Evolutionary conservation across 2,329 filamentous ascomycete species (phyloP), one percentile per base, ranked within the genome.

Genomic region (Sclerotinia glacialis): DNA sequence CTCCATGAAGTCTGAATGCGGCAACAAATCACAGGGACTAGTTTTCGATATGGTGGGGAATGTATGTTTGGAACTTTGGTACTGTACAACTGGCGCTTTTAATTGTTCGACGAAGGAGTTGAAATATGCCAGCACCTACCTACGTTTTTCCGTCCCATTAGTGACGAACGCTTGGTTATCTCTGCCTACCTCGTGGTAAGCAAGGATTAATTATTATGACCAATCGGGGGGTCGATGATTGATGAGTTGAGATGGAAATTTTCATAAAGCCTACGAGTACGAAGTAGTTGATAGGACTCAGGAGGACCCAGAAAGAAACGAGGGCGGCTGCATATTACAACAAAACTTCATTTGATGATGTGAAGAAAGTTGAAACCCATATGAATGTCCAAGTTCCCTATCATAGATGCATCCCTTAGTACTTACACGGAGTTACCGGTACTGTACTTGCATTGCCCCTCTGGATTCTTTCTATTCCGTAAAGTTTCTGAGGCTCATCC

Each of bases 181-280:
- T 64, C 60, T 63, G 52, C 46, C 49, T 44, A 34, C 55, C 54
- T 60, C 64, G 64, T 60, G 64, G 64, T 46, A 46, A 52, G 26
- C 55, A 65, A 65, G 64, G 54, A 65, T 61, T 47, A 9, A 42
- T 28, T 31, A 28, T 26, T 14, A 9, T 16, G 31, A 28, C 31
- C 52, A 58, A 34, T 58, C 34, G 26, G 56, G 42, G 42, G 21
- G 28, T 6, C 21, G 23, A 23, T 8, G 2, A 6, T 37, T 26
- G 50, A 42, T 65, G 21, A 37, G 28, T 65, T 31, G 21, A 23
- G 42, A 23, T 23, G 42, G 44, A 18, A 60, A 60, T 34, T 44
- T 60, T 60, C 56, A 47, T 9, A 59, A 34, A 37, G 40, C 34
- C 53, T 16, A 46, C 44, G 42, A 18, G 21, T 16, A 46, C 44